A percentile compares a stretch with the other conserved stretches of the same genome.
phyloP scores from a whole-genome alignment of 169 alveolate genomes.

The Plasmodium chabaudi region DNA sequence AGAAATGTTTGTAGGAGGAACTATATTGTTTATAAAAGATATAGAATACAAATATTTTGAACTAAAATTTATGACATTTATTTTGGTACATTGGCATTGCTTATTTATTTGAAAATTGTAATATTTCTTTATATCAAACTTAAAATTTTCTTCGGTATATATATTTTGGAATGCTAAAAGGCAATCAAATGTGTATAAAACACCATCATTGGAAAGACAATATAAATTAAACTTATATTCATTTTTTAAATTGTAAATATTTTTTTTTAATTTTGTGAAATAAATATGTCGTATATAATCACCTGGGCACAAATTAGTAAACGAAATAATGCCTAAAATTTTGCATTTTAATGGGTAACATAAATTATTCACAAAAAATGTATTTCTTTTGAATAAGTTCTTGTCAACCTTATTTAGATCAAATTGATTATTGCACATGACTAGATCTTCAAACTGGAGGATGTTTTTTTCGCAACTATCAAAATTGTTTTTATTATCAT shows the following conservation, averaged over 20 bases:
- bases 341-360: constrained; percentile 31
- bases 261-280: constrained; percentile 28
- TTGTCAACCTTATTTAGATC: constrained; percentile 57
- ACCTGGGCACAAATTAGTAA: constrained; percentile 7
- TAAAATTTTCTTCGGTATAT: constrained; percentile 12
- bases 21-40: not conserved
- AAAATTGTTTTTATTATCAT: not conserved
- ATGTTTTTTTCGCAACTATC: not conserved
- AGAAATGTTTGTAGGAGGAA: not conserved
- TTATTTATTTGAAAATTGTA: constrained; percentile 30
- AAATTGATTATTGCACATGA: constrained; percentile 30
- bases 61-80: constrained; percentile 23
- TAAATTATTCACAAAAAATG: constrained; percentile 49
- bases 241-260: not conserved
- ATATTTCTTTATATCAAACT: constrained; percentile 18
- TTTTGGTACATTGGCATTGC: constrained; percentile 4
- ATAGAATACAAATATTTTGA: constrained; percentile 21
- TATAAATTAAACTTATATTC: constrained; percentile 30
- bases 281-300: constrained; percentile 34
- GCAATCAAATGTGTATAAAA: constrained; percentile 25
- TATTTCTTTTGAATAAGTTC: constrained; percentile 53
- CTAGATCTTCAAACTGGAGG: constrained; percentile 26
- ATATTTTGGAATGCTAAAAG: constrained; percentile 2
- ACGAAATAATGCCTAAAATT: constrained; percentile 15
- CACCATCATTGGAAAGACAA: constrained; percentile 60